These are phyloP conservation scores for Botrytis elliptica DNA, from an alignment of 2,329 filamentous ascomycete species.

Conservation along the genomic window DNA sequence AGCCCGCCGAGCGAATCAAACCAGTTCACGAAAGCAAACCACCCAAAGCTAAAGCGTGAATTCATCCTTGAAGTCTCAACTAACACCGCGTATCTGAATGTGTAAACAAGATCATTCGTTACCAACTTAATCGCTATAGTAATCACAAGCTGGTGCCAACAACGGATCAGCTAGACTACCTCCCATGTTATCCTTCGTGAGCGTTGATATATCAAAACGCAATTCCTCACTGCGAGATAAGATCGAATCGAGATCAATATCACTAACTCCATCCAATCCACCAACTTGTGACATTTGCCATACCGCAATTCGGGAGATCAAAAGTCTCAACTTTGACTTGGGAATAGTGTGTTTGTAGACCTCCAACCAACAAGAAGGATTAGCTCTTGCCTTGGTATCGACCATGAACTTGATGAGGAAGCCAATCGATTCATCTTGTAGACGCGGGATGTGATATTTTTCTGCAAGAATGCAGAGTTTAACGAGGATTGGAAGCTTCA, in stretches of 20 bases:
- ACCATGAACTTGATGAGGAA: conserved; percentile 4
- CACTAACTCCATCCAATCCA: not conserved
- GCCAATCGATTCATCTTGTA: not conserved
- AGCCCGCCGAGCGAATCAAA: not conserved
- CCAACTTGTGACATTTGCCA: conserved; percentile 1
- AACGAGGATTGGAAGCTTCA: not conserved
- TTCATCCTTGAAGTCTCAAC: too few relatives aligned
- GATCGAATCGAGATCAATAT: not conserved
- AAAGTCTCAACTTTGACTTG: not conserved
- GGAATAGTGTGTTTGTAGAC: not conserved
- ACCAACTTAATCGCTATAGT: not conserved
- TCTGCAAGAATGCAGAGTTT: not conserved
- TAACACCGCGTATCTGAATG: rapidly evolving
- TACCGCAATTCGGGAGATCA: not conserved
- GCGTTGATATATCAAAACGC: not conserved
- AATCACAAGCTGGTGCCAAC: not conserved
- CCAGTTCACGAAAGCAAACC: not conserved
- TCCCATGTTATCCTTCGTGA: not conserved
- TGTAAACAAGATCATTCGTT: not conserved
- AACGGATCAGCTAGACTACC: not conserved
- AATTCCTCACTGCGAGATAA: not conserved
- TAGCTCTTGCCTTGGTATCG: not conserved
- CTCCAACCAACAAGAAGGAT: conserved; percentile 10
- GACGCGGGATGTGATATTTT: not conserved
- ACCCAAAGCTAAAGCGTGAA: too few relatives aligned